phyloP scores from a whole-genome alignment of 2,329 filamentous ascomycete genomes.

The Tympanopsis confertula region DNA sequence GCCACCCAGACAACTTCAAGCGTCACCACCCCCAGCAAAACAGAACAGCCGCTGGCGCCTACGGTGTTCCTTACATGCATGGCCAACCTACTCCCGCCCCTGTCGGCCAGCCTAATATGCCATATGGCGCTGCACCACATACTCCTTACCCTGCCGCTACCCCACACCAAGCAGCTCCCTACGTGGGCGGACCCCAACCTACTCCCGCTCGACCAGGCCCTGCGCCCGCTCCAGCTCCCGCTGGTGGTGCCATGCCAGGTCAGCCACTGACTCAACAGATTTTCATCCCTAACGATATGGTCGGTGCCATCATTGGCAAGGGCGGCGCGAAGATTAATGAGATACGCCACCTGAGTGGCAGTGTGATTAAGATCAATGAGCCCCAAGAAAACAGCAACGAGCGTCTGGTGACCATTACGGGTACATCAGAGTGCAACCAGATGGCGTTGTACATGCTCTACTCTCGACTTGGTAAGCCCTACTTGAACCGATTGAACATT shows the following conservation, averaged over 20 bases:
- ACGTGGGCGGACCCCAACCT: conserved; percentile 46
- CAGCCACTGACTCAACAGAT: conserved; percentile 94
- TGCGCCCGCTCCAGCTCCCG: conserved; percentile 47
- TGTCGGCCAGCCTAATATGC: not conserved
- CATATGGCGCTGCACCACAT: not conserved
- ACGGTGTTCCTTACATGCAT: conserved; percentile 62
- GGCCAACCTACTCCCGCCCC: conserved; percentile 31
- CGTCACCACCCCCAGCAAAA: conserved; percentile 64
- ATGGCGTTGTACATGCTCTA: conserved; percentile 99
- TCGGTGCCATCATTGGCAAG: conserved; percentile 97
- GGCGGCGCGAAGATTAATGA: conserved; percentile 99
- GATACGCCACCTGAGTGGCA: conserved; percentile 90
- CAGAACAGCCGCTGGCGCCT: conserved; percentile 64
- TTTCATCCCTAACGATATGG: conserved; percentile 98
- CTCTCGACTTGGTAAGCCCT: conserved; percentile 72
- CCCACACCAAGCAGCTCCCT: conserved; percentile 27
- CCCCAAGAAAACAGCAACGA: conserved; percentile 99
- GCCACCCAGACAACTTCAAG: conserved; percentile 77
- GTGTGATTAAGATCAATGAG: conserved; percentile 99
- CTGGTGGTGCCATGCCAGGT: conserved; percentile 46
- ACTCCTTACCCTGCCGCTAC: conserved; percentile 14
- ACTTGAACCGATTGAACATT: conserved; percentile 4
- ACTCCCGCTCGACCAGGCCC: conserved; percentile 32
- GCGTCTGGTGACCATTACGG: conserved; percentile 90
- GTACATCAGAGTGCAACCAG: conserved; percentile 95